These are phyloP conservation scores for Vigna unguiculata DNA, from an alignment of 306 rosid species.

Conservation along the genomic window DNA sequence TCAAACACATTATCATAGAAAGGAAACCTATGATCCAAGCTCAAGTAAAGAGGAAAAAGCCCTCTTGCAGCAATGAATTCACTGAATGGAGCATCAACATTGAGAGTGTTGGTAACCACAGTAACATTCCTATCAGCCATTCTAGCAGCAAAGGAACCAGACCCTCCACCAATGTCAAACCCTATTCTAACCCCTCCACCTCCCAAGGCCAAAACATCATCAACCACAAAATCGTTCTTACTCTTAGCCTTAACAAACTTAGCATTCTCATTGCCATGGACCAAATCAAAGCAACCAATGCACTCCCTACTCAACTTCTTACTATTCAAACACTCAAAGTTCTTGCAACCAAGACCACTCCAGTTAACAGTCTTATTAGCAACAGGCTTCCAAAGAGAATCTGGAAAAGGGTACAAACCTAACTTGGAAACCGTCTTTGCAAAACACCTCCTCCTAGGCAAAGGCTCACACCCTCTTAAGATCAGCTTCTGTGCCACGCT, in stretches of 20 bases:
- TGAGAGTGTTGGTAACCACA: conserved; percentile 71
- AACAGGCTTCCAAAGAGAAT: conserved; percentile 79
- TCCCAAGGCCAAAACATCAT: conserved; percentile 77
- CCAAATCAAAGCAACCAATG: conserved; percentile 76
- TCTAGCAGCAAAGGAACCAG: conserved; percentile 91
- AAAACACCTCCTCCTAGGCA: conserved; percentile 90
- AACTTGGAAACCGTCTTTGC: conserved; percentile 71
- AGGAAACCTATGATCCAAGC: conserved; percentile 90
- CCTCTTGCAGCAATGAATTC: conserved; percentile 96
- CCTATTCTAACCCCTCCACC: conserved; percentile 87
- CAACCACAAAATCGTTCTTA: conserved; percentile 76
- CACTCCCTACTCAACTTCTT: conserved; percentile 79
- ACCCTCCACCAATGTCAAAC: conserved; percentile 86
- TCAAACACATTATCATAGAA: conserved; percentile 90
- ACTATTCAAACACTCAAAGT: conserved; percentile 69
- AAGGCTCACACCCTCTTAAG: conserved; percentile 81
- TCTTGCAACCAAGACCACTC: conserved; percentile 85
- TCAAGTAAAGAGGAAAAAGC: conserved; percentile 78
- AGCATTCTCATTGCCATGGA: conserved; percentile 62
- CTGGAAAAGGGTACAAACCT: conserved; percentile 65
- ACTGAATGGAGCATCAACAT: conserved; percentile 80
- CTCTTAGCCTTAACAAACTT: conserved; percentile 70
- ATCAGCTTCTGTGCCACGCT: conserved; percentile 82
- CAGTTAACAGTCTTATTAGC: conserved; percentile 78
- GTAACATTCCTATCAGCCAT: conserved; percentile 92